phyloP scores from a whole-genome alignment of 768 basidiomycete genomes.

The Xanthoconium purpureum region DNA sequence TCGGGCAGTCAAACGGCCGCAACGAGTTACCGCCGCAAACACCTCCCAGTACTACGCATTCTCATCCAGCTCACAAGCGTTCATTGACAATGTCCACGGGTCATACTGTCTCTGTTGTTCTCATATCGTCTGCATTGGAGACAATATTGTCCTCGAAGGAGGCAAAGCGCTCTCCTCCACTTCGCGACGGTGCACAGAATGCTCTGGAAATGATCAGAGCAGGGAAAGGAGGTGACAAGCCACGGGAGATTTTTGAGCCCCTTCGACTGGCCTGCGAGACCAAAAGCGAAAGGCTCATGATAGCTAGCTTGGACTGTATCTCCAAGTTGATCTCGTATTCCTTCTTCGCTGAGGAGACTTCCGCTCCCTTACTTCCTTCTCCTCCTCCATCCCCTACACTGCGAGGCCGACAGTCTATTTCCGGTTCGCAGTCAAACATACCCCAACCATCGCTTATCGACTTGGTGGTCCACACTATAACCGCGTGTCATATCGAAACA shows the following conservation, averaged over 20 bases:
- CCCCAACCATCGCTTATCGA: constrained; percentile 82
- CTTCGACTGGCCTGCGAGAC: constrained; percentile 96
- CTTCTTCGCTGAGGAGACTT: constrained; percentile 79
- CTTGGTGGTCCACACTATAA: constrained; percentile 91
- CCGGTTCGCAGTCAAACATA: constrained; percentile 46
- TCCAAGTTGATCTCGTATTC: constrained; percentile 97
- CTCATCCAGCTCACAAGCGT: constrained; percentile 42
- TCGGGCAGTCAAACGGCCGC: constrained; percentile 13
- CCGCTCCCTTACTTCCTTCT: constrained; percentile 50
- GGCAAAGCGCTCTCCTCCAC: constrained; percentile 75
- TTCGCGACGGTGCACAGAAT: constrained; percentile 77
- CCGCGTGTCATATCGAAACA: constrained; percentile 82
- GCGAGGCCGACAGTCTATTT: constrained; percentile 40
- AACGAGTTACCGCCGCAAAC: constrained; percentile 16
- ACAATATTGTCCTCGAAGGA: constrained; percentile 85
- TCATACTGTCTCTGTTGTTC: constrained; percentile 70
- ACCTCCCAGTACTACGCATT: constrained; percentile 14
- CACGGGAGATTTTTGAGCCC: constrained; percentile 93
- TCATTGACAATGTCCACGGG: constrained; percentile 67
- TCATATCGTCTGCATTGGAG: constrained; percentile 83
- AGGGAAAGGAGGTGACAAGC: constrained; percentile 70
- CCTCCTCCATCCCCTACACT: constrained; percentile 72
- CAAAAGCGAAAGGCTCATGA: constrained; percentile 87
- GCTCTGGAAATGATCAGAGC: constrained; percentile 80
- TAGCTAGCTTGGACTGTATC: constrained; percentile 95